Conservation (phyloP, 1,284 basidiomycete species). For the Anthracocystis walkeri region DNA sequence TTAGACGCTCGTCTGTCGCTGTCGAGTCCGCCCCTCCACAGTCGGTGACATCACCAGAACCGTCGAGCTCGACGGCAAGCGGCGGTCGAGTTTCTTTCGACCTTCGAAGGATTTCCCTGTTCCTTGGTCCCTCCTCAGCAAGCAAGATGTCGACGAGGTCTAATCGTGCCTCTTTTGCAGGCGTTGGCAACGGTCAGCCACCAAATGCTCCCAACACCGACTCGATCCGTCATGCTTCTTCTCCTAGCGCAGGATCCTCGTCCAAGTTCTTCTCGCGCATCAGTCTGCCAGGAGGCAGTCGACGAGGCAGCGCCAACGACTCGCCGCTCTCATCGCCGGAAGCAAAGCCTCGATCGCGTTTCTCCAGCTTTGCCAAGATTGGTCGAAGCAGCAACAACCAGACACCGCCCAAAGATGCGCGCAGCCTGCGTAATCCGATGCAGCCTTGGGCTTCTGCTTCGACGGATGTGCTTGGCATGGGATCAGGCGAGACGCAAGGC, state of each 20-base stretch:
- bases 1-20: constrained; percentile 4
- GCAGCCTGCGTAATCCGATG: constrained; percentile 35
- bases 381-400: constrained; percentile 14
- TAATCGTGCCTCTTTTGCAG: constrained; percentile 15
- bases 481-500: constrained; percentile 6
- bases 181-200: constrained; percentile 22
- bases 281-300: constrained; percentile 31
- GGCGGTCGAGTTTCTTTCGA: constrained; percentile 33
- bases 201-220: constrained; percentile 7
- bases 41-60: constrained; percentile 2
- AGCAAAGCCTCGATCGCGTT: constrained; percentile 28
- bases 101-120: constrained; percentile 22
- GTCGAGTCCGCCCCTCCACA: not conserved
- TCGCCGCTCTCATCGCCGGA: constrained; percentile 22
- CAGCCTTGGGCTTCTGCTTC: constrained; percentile 47
- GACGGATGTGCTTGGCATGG: constrained; percentile 35
- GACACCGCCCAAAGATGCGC: constrained; percentile 4
- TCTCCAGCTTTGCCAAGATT: constrained; percentile 29
- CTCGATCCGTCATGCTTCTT: constrained; percentile 15
- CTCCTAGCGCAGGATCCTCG: constrained; percentile 6
- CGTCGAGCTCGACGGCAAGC: not conserved
- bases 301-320: constrained; percentile 29
- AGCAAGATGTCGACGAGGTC: constrained; percentile 25
- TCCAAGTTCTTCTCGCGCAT: constrained; percentile 47
- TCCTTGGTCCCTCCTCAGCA: constrained; percentile 12